These are phyloP conservation scores for Plectosphaerella plurivora DNA, from an alignment of 2,329 filamentous ascomycete genomes.

Conservation along the genomic window DNA sequence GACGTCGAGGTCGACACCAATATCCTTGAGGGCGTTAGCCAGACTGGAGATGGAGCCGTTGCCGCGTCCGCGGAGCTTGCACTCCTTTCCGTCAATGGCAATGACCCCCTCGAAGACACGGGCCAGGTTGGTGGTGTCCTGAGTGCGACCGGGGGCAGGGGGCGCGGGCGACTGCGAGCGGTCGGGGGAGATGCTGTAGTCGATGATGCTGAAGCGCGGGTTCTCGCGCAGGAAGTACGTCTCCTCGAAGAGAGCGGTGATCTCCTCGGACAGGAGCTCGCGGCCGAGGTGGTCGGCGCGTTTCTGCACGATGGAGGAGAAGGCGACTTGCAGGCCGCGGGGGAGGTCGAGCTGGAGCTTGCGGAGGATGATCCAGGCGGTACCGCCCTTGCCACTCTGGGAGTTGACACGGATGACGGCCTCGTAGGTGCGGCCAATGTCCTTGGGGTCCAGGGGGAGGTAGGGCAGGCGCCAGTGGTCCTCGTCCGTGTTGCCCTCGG, in stretches of 20 bases:
- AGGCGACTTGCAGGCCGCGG: slow-evolving; percentile 85
- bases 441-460: slow-evolving; percentile 84
- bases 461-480: slow-evolving; percentile 77
- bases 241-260: slow-evolving; percentile 80
- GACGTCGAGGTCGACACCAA: slow-evolving; percentile 86
- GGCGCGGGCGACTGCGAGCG: slow-evolving; percentile 72
- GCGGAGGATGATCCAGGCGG: slow-evolving; percentile 88
- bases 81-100: slow-evolving; percentile 74
- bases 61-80: slow-evolving; percentile 72
- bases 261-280: slow-evolving; percentile 80
- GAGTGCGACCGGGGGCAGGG: slow-evolving; percentile 62
- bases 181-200: slow-evolving; percentile 88
- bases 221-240: slow-evolving; percentile 83
- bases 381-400: slow-evolving; percentile 90
- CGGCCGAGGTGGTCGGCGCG: slow-evolving; percentile 75
- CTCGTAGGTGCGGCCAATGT: slow-evolving; percentile 96
- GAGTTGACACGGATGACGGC: slow-evolving; percentile 97
- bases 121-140: slow-evolving; percentile 72
- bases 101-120: slow-evolving; percentile 83
- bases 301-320: slow-evolving; percentile 80
- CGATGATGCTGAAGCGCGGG: slow-evolving; percentile 79
- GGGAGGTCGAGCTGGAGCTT: slow-evolving; percentile 89
- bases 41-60: slow-evolving; percentile 89
- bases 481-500: slow-evolving; percentile 52
- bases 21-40: slow-evolving; percentile 70